Evolutionary conservation across 495 filamentous ascomycete genomes (phyloP).

Genomic region (Tuber aestivum): DNA sequence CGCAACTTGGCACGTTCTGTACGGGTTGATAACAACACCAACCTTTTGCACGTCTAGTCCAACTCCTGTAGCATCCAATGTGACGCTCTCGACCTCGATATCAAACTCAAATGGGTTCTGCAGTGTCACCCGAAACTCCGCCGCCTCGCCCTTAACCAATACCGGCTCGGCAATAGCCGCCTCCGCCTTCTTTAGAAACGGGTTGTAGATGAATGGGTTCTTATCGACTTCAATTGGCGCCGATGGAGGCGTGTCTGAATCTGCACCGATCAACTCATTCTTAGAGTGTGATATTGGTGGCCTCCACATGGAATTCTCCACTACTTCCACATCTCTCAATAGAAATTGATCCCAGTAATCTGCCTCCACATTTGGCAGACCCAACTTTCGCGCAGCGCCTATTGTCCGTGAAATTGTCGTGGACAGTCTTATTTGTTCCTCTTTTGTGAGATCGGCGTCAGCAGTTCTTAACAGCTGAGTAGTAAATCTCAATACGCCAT

Average conservation of each 20-base stretch:
- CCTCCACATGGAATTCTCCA: conserved; percentile 49
- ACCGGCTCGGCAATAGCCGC: conserved; percentile 55
- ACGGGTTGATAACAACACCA: conserved; percentile 65
- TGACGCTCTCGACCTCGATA: conserved; percentile 74
- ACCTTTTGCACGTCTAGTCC: conserved; percentile 61
- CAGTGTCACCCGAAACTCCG: conserved; percentile 69
- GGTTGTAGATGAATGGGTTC: conserved; percentile 89
- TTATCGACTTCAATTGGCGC: conserved; percentile 54
- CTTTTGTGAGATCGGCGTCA: conserved; percentile 69
- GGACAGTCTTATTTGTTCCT: conserved; percentile 75
- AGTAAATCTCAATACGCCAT: conserved; percentile 78
- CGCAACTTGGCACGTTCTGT: conserved; percentile 70
- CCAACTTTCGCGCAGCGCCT: conserved; percentile 65
- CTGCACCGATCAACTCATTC: conserved; percentile 61
- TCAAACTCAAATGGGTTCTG: conserved; percentile 96
- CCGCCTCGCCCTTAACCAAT: conserved; percentile 68
- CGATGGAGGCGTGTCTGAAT: conserved; percentile 48
- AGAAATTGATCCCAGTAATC: conserved; percentile 98
- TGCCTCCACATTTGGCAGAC: conserved; percentile 60
- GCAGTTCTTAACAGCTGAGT: conserved; percentile 74
- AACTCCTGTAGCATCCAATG: conserved; percentile 64
- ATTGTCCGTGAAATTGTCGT: conserved; percentile 81
- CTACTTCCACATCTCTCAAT: conserved; percentile 69
- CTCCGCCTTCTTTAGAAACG: conserved; percentile 66
- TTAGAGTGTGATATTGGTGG: conserved; percentile 67